A percentile compares a stretch with the other conserved stretches of the same genome.
phyloP scores from a whole-genome alignment of 306 rosid genomes.

The Begonia peltatifolia region DNA sequence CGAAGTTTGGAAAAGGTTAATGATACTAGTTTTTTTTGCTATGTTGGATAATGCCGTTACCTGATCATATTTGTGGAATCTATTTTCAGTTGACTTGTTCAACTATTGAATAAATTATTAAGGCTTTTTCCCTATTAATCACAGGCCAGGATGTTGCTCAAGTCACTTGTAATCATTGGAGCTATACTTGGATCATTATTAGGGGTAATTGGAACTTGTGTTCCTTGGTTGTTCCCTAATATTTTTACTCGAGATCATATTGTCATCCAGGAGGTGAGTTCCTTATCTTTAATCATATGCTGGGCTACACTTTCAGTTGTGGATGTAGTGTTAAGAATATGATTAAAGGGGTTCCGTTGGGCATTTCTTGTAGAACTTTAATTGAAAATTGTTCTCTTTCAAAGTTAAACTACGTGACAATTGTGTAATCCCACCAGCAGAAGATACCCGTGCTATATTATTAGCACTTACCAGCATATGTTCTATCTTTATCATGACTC shows the following conservation, averaged over 20 bases:
- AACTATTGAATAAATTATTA: conserved; percentile 10
- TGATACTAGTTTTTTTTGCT: conserved; percentile 8
- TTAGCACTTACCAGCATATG: too few relatives aligned
- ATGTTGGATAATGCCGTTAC: neutral
- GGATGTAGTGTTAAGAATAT: neutral
- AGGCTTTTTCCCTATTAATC: conserved; percentile 8
- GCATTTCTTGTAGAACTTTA: too few relatives aligned
- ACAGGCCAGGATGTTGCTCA: conserved; percentile 67
- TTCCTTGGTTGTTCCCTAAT: conserved; percentile 70
- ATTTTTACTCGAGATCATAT: conserved; percentile 63
- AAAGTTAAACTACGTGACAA: too few relatives aligned
- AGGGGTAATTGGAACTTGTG: conserved; percentile 59
- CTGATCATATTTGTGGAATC: conserved; percentile 1
- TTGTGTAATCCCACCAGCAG: too few relatives aligned
- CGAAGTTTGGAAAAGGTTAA: conserved; percentile 61
- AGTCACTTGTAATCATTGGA: conserved; percentile 67
- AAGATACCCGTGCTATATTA: too few relatives aligned
- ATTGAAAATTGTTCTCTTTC: too few relatives aligned
- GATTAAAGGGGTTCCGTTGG: too few relatives aligned
- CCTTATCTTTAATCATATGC: conserved; percentile 7
- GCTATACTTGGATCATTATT: conserved; percentile 42
- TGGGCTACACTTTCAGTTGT: neutral
- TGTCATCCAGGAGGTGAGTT: conserved; percentile 61
- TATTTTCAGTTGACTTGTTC: neutral
- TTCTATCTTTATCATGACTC: too few relatives aligned